Evolutionary conservation across 164 flowering plant genomes (phyloP), one percentile per base, ranked within the genome.

Genomic region (Vitis rotundifolia): DNA sequence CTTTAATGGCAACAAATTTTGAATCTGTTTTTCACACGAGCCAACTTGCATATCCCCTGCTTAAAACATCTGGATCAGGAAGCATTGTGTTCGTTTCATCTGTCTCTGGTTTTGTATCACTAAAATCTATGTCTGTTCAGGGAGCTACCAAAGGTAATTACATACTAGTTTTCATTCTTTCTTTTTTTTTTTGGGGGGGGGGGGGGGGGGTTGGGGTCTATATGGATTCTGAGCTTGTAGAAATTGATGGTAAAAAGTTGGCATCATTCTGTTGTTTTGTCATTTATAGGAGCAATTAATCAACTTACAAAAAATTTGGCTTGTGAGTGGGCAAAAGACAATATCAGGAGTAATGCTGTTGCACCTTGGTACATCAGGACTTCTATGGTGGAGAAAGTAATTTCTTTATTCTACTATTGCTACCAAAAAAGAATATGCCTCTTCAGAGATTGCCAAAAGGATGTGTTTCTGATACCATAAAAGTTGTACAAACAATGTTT

Each of bases 21-120:
- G 92, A 88, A 56, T 85, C 94, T 50, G 69, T 78, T 49, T 91
- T 77, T 71, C 88, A 91, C 75, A 16, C 87, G 1, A 81, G 84
- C 73, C 97, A 89, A 83, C 89, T 88, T 54, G 87, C 92, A 37
- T 69, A 86, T 79, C 89, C 88, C 13, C 82, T 88, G 19, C 74
- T 89, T 8, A 91, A 84, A 73, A 83, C 86, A 60, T 86, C 91
- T 7, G 91, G 91, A 51, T 62, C 13, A 48, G 92, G 89, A 61
- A 85, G 85, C 65, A 75, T 91, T 68, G 92, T 91, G 49, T 88
- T 88, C 68, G 81, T 83, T 47, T 91, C 97, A 67, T 88, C 94
- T 49, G 87, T 86, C 16, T 81, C 91, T 44, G 86, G 91, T 44
- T 61, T 85, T 56, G 84, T 87, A 47, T 80, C 83, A 12, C 68